These are phyloP conservation scores for Thymus quinquecostatus DNA, from an alignment of 257 asterid genomes.

Conservation along the genomic window DNA sequence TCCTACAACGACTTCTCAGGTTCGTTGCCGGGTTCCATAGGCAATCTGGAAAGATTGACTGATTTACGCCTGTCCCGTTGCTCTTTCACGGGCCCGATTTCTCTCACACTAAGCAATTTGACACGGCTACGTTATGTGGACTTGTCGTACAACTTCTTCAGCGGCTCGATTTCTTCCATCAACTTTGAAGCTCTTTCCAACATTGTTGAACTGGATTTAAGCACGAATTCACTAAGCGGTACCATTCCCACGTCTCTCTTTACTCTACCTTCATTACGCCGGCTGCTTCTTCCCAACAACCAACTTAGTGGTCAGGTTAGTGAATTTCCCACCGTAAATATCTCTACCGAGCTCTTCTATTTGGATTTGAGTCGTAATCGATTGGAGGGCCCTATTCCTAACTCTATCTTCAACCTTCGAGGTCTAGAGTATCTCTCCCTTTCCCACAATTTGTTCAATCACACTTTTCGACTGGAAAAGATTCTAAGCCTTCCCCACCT, in stretches of 20 bases:
- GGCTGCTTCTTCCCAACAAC: constrained; percentile 30
- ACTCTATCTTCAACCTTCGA: constrained; percentile 25
- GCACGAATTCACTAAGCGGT: neutral
- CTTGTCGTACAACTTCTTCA: constrained; percentile 26
- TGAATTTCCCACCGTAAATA: constrained; percentile 13
- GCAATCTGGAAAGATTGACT: constrained; percentile 39
- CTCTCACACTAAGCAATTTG: constrained; percentile 32
- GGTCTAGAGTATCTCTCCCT: constrained; percentile 15
- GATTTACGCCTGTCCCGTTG: constrained; percentile 34
- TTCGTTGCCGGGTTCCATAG: constrained; percentile 38
- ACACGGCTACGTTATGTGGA: constrained; percentile 35
- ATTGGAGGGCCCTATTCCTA: constrained; percentile 31
- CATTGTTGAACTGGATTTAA: no score
- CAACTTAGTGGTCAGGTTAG: constrained; percentile 34
- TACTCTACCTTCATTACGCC: constrained; percentile 32
- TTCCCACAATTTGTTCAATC: constrained; percentile 36
- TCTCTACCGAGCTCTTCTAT: neutral
- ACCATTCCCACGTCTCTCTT: neutral
- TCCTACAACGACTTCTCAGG: constrained; percentile 21
- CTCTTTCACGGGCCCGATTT: constrained; percentile 41
- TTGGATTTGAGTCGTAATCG: constrained; percentile 37
- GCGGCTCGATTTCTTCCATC: constrained; percentile 33
- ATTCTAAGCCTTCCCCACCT: constrained; percentile 33
- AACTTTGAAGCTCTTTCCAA: neutral
- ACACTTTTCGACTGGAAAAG: constrained; percentile 18